Evolutionary conservation across 768 basidiomycete species (phyloP).

Genomic region (Agrocybe pediades): DNA sequence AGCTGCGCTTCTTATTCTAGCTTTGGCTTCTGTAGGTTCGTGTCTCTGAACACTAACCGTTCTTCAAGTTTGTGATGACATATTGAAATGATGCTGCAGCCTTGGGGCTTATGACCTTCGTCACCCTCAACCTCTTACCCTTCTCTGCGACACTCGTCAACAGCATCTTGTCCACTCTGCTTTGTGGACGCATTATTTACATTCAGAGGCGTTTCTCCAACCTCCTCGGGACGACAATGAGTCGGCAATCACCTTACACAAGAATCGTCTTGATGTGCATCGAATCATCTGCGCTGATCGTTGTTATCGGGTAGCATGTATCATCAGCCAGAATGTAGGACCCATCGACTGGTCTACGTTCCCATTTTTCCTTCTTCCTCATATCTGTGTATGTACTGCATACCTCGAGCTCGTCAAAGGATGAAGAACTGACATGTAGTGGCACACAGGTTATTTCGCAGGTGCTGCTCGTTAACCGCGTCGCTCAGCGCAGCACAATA

Average conservation of each 20-base stretch:
- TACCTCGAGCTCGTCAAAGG: too few relatives aligned
- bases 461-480: constrained; percentile 2
- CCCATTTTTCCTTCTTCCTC: neutral
- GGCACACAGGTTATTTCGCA: constrained; percentile 1
- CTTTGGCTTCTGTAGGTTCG: neutral
- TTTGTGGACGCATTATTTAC: neutral
- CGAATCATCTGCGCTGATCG: constrained; percentile 4
- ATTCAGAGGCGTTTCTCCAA: neutral
- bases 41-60: neutral
- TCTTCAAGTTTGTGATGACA: neutral
- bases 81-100: neutral
- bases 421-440: neutral
- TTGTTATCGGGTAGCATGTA: neutral
- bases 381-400: constrained; percentile 7
- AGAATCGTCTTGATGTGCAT: constrained; percentile 1
- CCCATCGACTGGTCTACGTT: neutral
- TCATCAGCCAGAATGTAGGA: neutral
- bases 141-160: neutral
- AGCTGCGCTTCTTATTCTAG: neutral
- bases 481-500: neutral
- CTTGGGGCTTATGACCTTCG: neutral
- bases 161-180: neutral
- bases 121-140: neutral
- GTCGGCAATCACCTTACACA: neutral
- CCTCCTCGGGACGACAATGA: neutral